Conservation (phyloP, 2,329 filamentous ascomycete species). For the Penicillium psychrosexuale region DNA sequence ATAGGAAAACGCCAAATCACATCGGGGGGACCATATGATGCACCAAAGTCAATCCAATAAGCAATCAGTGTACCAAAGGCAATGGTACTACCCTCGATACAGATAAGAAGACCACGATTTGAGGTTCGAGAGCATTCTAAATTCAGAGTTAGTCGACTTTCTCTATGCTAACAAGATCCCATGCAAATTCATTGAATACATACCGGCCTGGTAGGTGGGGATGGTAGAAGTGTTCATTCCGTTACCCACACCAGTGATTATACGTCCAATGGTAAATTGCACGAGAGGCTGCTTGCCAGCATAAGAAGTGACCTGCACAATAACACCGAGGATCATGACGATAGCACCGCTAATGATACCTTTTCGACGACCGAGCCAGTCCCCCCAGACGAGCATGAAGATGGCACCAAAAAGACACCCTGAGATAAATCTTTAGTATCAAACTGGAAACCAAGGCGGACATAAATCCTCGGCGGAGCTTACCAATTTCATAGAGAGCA, state of each 20-base stretch:
- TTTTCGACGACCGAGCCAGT: conserved; percentile 29
- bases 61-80: conserved; percentile 33
- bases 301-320: conserved; percentile 19
- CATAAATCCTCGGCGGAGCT: neutral
- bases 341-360: conserved; percentile 55
- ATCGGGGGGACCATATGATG: conserved; percentile 22
- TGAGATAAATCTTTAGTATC: neutral
- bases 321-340: conserved; percentile 39
- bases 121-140: conserved; percentile 45
- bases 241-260: conserved; percentile 50
- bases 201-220: conserved; percentile 46
- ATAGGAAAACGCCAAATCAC: conserved; percentile 48
- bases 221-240: conserved; percentile 52
- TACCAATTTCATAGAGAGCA: conserved; percentile 51
- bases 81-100: conserved; percentile 47
- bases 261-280: conserved; percentile 50
- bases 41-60: conserved; percentile 28
- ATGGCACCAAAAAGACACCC: conserved; percentile 32
- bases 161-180: neutral
- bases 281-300: conserved; percentile 36
- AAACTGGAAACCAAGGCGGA: neutral
- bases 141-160: neutral
- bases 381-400: conserved; percentile 24
- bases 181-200: neutral
- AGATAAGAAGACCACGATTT: conserved; percentile 57